Percentiles rank a stretch among this genome's conserved stretches.
Conservation (phyloP, 495 filamentous ascomycete genomes). For the Penicillium canariense region DNA sequence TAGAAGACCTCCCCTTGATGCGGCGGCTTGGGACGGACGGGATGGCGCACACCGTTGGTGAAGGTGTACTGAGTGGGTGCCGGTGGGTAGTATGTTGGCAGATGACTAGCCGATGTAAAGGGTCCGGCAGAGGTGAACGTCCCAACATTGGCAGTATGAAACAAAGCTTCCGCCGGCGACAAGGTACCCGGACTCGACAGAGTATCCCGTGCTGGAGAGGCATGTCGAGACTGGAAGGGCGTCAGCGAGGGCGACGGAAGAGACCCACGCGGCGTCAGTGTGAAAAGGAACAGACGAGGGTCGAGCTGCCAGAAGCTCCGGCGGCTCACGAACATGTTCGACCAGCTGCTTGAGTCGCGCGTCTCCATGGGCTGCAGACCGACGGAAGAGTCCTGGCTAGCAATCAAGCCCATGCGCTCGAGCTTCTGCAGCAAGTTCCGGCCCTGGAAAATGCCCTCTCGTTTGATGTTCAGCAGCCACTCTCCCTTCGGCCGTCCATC, state of each 20-base stretch:
- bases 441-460: conserved; percentile 82
- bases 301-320: conserved; percentile 91
- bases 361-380: conserved; percentile 61
- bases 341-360: conserved; percentile 62
- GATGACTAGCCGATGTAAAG: conserved; percentile 71
- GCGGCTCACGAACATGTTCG: conserved; percentile 76
- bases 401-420: conserved; percentile 86
- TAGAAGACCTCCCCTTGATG: conserved; percentile 89
- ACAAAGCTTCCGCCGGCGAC: conserved; percentile 21
- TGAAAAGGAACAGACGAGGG: conserved; percentile 82
- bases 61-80: conserved; percentile 76
- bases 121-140: conserved; percentile 70
- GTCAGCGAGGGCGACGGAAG: conserved; percentile 52
- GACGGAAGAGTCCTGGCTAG: conserved; percentile 71
- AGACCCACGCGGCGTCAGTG: conserved; percentile 58
- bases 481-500: conserved; percentile 73
- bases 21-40: conserved; percentile 83
- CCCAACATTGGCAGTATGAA: conserved; percentile 41
- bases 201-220: conserved; percentile 57
- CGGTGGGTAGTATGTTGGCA: conserved; percentile 89
- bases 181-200: conserved; percentile 16
- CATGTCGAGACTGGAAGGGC: conserved; percentile 51
- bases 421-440: conserved; percentile 82
- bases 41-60: conserved; percentile 78
- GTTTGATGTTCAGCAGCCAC: conserved; percentile 84